Conservation (phyloP, 202 grass and related monocot genomes). For the Digitaria exilis region DNA sequence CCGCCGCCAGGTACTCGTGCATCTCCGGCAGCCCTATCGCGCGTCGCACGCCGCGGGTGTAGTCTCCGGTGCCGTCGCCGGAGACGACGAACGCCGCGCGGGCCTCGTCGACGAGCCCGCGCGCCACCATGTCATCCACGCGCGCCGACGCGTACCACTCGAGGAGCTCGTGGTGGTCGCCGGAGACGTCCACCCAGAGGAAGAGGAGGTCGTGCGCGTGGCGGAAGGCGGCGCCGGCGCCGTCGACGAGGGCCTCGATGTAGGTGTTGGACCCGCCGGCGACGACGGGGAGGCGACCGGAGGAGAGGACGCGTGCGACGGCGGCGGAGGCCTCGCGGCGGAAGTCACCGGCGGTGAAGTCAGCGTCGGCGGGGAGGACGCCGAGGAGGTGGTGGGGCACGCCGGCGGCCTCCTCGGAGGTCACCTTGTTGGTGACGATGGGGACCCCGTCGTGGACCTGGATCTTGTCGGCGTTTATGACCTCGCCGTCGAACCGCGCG, state of each 20-base stretch:
- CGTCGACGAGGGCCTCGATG: conserved; percentile 41
- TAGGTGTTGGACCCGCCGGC: conserved; percentile 64
- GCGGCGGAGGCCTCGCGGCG: conserved; percentile 4
- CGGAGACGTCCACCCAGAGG: conserved; percentile 55
- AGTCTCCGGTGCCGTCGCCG: conserved; percentile 17
- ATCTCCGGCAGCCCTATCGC: conserved; percentile 63
- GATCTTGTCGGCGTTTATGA: conserved; percentile 70
- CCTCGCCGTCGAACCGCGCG: conserved; percentile 43
- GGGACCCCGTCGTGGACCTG: conserved; percentile 53
- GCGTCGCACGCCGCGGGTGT: conserved; percentile 41
- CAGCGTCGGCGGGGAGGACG: conserved; percentile 33
- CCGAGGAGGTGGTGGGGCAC: conserved; percentile 60
- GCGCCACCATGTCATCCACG: conserved; percentile 59
- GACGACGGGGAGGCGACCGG: conserved; percentile 43
- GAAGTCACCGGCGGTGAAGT: conserved; percentile 50
- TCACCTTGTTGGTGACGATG: conserved; percentile 59
- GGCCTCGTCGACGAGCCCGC: conserved; percentile 56
- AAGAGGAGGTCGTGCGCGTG: conserved; percentile 45
- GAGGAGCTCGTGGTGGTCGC: neutral
- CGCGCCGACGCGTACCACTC: conserved; percentile 29
- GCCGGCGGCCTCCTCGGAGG: conserved; percentile 24
- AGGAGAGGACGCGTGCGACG: conserved; percentile 10
- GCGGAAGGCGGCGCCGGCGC: conserved; percentile 32
- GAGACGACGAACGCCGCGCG: conserved; percentile 34
- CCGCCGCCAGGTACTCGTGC: conserved; percentile 40